These are phyloP conservation scores for Capsella bursapastoris DNA, from an alignment of 345 rosid species.

Conservation along the genomic window DNA sequence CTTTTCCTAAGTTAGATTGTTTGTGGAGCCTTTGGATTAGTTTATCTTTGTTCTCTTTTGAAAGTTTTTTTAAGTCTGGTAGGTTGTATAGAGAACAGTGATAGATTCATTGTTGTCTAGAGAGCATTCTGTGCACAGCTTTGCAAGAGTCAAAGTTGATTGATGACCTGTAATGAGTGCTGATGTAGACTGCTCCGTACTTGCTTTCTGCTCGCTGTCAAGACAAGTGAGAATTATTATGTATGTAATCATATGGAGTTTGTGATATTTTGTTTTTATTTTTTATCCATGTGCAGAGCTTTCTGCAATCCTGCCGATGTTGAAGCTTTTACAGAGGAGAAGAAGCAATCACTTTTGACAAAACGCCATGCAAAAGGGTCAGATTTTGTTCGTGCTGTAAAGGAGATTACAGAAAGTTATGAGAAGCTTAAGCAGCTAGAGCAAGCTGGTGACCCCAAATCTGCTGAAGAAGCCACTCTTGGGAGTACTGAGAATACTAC, in stretches of 20 bases:
- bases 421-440: constrained; percentile 76
- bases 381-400: constrained; percentile 94
- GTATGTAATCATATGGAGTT: constrained; percentile 1
- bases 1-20: not conserved
- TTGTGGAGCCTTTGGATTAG: not conserved
- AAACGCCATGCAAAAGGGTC: constrained; percentile 93
- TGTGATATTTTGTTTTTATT: constrained; percentile 26
- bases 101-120: not conserved
- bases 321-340: constrained; percentile 97
- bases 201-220: not conserved
- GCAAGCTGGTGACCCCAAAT: constrained; percentile 55
- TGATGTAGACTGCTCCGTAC: constrained; percentile 1
- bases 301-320: constrained; percentile 95
- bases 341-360: constrained; percentile 77
- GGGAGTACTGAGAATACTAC: constrained; percentile 56
- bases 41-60: constrained; percentile 4
- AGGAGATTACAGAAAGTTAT: constrained; percentile 84
- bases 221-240: constrained; percentile 1
- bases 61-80: constrained; percentile 11
- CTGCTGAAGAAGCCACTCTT: constrained; percentile 50
- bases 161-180: constrained; percentile 5
- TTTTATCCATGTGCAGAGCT: constrained; percentile 60
- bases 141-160: constrained; percentile 14
- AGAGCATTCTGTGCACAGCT: constrained; percentile 14
- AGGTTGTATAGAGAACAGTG: constrained; percentile 1